Evolutionary conservation across 768 basidiomycete genomes (phyloP).

Genomic region (Nidula microcarpa): DNA sequence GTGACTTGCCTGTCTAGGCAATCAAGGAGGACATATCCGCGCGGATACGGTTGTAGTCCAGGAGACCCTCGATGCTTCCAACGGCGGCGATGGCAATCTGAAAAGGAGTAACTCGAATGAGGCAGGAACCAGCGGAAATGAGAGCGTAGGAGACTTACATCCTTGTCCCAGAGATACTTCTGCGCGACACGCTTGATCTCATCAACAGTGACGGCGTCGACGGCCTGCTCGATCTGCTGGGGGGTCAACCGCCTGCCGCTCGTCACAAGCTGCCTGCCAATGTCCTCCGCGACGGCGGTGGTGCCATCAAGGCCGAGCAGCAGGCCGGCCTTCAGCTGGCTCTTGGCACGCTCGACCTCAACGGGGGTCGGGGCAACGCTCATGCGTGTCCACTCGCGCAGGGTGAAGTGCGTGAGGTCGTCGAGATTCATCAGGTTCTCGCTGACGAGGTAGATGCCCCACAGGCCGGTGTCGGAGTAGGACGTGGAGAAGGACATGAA

Average conservation of each 20-base stretch:
- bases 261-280: conserved; percentile 96
- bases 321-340: conserved; percentile 93
- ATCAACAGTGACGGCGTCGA: conserved; percentile 82
- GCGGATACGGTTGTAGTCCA: conserved; percentile 92
- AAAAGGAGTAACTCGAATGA: conserved; percentile 1
- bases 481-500: conserved; percentile 99
- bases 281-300: conserved; percentile 95
- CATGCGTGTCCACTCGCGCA: conserved; percentile 96
- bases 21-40: conserved; percentile 78
- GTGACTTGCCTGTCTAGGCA: conserved; percentile 41
- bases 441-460: conserved; percentile 96
- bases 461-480: conserved; percentile 97
- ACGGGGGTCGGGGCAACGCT: conserved; percentile 76
- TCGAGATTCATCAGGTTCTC: conserved; percentile 95
- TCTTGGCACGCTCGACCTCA: conserved; percentile 97
- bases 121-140: conserved; percentile 1
- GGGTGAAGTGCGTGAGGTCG: conserved; percentile 89
- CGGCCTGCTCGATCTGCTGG: conserved; percentile 87
- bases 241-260: conserved; percentile 88
- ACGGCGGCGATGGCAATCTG: conserved; percentile 86
- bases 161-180: conserved; percentile 97
- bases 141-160: conserved; percentile 46
- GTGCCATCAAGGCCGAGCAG: conserved; percentile 92
- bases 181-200: conserved; percentile 94
- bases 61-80: conserved; percentile 86